Evolutionary conservation across 2,329 filamentous ascomycete genomes (phyloP).

Genomic region (Mycogone perniciosa): DNA sequence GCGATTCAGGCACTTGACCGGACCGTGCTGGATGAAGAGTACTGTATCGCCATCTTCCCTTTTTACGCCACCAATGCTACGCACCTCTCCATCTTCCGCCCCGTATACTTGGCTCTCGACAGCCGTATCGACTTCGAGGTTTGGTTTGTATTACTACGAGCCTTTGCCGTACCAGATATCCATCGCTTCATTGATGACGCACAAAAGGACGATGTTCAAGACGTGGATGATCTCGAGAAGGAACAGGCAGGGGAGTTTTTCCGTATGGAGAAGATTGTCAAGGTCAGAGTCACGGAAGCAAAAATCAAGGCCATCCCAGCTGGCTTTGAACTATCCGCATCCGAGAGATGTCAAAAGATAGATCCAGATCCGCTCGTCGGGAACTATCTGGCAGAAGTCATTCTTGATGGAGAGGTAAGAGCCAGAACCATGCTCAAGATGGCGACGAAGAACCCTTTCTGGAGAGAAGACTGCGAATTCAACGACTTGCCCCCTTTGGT

Average conservation of each 20-base stretch:
- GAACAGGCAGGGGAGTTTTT: constrained; percentile 47
- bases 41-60: constrained; percentile 91
- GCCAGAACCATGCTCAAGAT: constrained; percentile 67
- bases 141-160: constrained; percentile 87
- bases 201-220: constrained; percentile 37
- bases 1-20: constrained; percentile 85
- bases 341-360: constrained; percentile 17
- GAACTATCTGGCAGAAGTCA: constrained; percentile 73
- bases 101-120: constrained; percentile 83
- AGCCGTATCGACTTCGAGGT: constrained; percentile 89
- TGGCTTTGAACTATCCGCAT: constrained; percentile 18
- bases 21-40: constrained; percentile 87
- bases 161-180: constrained; percentile 86
- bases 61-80: constrained; percentile 75
- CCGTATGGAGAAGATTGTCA: constrained; percentile 55
- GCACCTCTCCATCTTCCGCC: constrained; percentile 70
- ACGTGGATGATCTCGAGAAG: constrained; percentile 32
- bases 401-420: constrained; percentile 72
- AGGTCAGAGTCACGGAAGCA: constrained; percentile 54
- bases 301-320: constrained; percentile 43
- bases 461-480: constrained; percentile 77
- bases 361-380: constrained; percentile 46
- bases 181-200: constrained; percentile 56
- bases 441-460: constrained; percentile 69
- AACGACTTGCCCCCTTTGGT: constrained; percentile 63